phyloP scores from a whole-genome alignment of 2,329 filamentous ascomycete genomes.

The Sporothrix brasiliensis region DNA sequence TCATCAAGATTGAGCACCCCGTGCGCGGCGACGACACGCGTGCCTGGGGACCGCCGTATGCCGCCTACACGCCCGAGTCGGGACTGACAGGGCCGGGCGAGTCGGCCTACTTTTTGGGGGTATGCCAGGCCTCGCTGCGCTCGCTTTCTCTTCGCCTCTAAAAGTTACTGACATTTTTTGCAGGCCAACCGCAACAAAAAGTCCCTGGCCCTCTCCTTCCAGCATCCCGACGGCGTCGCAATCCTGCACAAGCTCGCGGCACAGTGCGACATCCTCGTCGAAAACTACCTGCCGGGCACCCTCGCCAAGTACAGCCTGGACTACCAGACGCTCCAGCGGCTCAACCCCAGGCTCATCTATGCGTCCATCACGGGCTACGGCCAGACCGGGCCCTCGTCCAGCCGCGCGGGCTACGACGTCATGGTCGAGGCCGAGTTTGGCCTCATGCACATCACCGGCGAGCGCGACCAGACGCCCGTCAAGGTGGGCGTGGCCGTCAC shows the following conservation, averaged over 20 bases:
- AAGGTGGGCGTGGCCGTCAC: constrained; percentile 98
- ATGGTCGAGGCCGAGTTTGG: constrained; percentile 99
- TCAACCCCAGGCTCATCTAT: constrained; percentile 89
- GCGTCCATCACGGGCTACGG: constrained; percentile 97
- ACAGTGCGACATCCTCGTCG: constrained; percentile 88
- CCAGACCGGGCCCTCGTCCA: constrained; percentile 87
- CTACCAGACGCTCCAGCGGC: constrained; percentile 74
- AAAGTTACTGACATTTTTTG: not conserved
- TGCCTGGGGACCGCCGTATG: constrained; percentile 95
- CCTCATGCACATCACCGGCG: constrained; percentile 96
- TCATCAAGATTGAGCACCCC: constrained; percentile 97
- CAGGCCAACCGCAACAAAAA: constrained; percentile 98
- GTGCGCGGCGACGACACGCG: constrained; percentile 88
- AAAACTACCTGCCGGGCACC: constrained; percentile 91
- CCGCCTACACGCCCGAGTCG: constrained; percentile 68
- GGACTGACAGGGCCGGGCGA: constrained; percentile 74
- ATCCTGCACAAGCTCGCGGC: constrained; percentile 84
- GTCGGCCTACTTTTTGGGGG: constrained; percentile 90
- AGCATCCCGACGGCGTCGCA: constrained; percentile 77
- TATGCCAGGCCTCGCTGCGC: constrained; percentile 46
- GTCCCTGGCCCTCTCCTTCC: constrained; percentile 88
- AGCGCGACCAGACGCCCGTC: constrained; percentile 83
- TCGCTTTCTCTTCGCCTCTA: not conserved
- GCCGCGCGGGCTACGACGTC: constrained; percentile 92
- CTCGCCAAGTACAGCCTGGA: constrained; percentile 91